Conservation (phyloP, 352 stramenopile genomes). For the Pythium grandisporangium region DNA sequence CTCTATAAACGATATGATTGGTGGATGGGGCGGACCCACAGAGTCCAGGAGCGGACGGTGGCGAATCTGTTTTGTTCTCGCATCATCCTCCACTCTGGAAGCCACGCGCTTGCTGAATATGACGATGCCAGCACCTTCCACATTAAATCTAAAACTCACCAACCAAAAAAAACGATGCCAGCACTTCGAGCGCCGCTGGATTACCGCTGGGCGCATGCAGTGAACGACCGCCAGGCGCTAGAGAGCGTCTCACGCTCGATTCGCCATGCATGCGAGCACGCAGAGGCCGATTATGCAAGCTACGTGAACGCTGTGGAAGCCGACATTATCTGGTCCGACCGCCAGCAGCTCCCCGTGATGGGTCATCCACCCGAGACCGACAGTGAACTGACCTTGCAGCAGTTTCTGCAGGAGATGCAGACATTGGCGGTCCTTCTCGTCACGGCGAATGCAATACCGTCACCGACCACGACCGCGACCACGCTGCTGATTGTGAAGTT, state of each 20-base stretch:
- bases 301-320: slow-evolving; percentile 60
- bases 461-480: neutral
- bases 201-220: slow-evolving; percentile 58
- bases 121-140: too few species aligned
- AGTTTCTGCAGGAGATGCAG: slow-evolving; percentile 41
- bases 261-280: slow-evolving; percentile 5
- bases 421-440: slow-evolving; percentile 13
- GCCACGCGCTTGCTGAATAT: too few species aligned
- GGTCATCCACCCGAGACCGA: slow-evolving; percentile 50
- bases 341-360: slow-evolving; percentile 44
- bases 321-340: slow-evolving; percentile 59
- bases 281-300: slow-evolving; percentile 8
- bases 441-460: neutral
- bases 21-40: slow-evolving; percentile 3
- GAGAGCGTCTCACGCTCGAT: slow-evolving; percentile 19
- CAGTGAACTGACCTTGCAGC: slow-evolving; percentile 30
- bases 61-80: too few species aligned
- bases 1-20: slow-evolving; percentile 4
- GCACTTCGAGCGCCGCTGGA: slow-evolving; percentile 17
- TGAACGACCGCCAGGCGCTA: slow-evolving; percentile 41
- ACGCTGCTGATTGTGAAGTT: slow-evolving; percentile 60
- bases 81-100: too few species aligned
- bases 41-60: too few species aligned
- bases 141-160: neutral
- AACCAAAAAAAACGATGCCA: neutral